phyloP scores from a whole-genome alignment of 441 rosid species.

The Hura crepitans region DNA sequence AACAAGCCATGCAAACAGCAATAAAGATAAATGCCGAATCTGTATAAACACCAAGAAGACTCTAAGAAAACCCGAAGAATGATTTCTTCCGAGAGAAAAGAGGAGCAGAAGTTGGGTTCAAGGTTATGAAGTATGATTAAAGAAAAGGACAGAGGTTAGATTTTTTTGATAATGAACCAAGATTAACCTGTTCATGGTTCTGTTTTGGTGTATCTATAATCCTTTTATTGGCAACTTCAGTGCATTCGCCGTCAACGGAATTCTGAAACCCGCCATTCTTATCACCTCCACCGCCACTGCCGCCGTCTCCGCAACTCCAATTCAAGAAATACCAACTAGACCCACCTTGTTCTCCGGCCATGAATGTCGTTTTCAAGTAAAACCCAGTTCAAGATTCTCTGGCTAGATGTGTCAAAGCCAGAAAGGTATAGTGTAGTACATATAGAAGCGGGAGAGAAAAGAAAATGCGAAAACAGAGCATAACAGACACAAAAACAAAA shows the following conservation, averaged over 20 bases:
- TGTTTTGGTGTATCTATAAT: slow-evolving; percentile 2
- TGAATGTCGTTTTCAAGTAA: background rate
- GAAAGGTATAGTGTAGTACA: background rate
- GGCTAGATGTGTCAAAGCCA: background rate
- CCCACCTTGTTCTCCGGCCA: slow-evolving; percentile 8
- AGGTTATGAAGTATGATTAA: background rate
- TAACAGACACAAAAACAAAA: slow-evolving; percentile 1
- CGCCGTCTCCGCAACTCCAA: too few species aligned
- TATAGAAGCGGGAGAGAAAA: background rate
- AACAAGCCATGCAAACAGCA: background rate
- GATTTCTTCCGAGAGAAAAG: too few species aligned
- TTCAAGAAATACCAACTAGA: too few species aligned
- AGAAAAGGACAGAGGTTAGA: background rate
- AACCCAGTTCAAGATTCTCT: background rate
- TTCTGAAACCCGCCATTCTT: background rate
- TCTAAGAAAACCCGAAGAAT: background rate
- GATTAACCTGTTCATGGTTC: slow-evolving; percentile 17
- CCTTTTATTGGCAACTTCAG: slow-evolving; percentile 13
- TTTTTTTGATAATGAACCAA: background rate
- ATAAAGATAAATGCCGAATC: background rate
- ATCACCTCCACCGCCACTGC: background rate
- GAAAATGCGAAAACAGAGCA: slow-evolving; percentile 13
- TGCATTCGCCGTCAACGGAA: background rate
- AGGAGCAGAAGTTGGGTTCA: too few species aligned
- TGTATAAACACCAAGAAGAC: background rate